A percentile compares a stretch with the other conserved stretches of the same genome.
phyloP scores from a whole-genome alignment of 176 grass and related monocot species.

The bread wheat (Triticum aestivum) region IWGSC_CS_RefSeq_v2.1 NC_057801.1:56774372-56774871 shows the following conservation, averaged over 20 bases:
- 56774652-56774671: constrained; percentile 31
- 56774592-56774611: constrained; percentile 14
- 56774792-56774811: constrained; percentile 29
- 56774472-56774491: constrained; percentile 28
- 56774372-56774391: constrained; percentile 16
- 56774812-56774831: constrained; percentile 35
- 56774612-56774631: not conserved
- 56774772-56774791: constrained; percentile 19
- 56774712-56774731: constrained; percentile 5
- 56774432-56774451: not conserved
- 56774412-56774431: constrained; percentile 25
- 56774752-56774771: constrained; percentile 8
- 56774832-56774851: not conserved
- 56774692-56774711: not conserved
- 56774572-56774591: not conserved
- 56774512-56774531: constrained; percentile 47
- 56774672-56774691: not conserved
- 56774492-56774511: no score
- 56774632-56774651: constrained; percentile 34
- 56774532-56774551: constrained; percentile 49
- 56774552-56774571: constrained; percentile 40
- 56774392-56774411: not conserved
- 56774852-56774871: not conserved
- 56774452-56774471: not conserved
- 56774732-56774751: constrained; percentile 34